Evolutionary conservation across 805 yeast species (phyloP), one percentile per base, ranked within the genome.

Genomic region (Ogataea sp.): DNA sequence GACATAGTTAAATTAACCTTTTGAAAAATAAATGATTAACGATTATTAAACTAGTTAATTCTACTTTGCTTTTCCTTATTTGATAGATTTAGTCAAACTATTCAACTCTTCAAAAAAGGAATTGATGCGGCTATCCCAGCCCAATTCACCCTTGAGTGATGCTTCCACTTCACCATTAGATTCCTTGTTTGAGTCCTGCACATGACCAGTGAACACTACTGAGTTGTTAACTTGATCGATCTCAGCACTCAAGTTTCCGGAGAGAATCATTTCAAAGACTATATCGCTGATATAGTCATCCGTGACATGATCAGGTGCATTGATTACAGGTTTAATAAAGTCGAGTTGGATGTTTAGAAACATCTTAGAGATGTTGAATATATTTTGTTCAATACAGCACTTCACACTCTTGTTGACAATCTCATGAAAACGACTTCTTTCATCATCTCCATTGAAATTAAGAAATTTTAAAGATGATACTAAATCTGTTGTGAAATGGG

Each of bases 201-300:
- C n/a, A n/a, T n/a, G n/a, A n/a, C n/a, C n/a, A n/a, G n/a, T 28
- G 38, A 57, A 57, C 18, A 39, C 31, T 8, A 57, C 43, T 2
- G 37, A 34, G 8, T 39, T 43, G 7, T 33, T 43, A 15, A 45
- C 48, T 31, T 56, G 50, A 39, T 59, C 57, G 2, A 59, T 44
- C 18, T 39, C 36, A 5, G 54, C 61, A n/a, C 36, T 25, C 1
- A 58, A 24, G 20, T 54, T 49, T 24, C 46, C 49, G 16, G 46
- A 49, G 17, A 47, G 16, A 9, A 51, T 45, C 29, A 56, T 37
- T n/a, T 42, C 41, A 11, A 48, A 36, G 5, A 52, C 20, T 13
- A 45, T 10, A 17, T 51, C 33, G 6, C 5, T 3, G 4, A 30
- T 17, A 4, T 15, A 8, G 11, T n/a, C 20, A 6, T 29, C 32